phyloP scores from a whole-genome alignment of 2,329 filamentous ascomycete species.

The Colletotrichum kahawae region DNA sequence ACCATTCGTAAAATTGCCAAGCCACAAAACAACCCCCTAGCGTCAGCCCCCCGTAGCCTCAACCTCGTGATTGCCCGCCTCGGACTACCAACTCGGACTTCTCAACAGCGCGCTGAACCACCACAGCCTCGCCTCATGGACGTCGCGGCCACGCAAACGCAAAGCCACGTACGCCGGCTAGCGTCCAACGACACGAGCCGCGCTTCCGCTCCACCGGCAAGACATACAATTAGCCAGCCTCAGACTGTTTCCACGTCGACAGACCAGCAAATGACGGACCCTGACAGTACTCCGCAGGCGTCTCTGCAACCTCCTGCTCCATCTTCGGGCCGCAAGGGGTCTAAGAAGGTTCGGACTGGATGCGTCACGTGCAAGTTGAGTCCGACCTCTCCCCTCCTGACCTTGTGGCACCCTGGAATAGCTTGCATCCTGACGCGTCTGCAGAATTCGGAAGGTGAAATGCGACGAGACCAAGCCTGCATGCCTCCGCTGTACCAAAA shows the following conservation, averaged over 20 bases:
- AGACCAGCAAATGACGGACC: background rate
- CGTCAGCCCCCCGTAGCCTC: background rate
- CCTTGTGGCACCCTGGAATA: background rate
- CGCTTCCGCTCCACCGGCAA: background rate
- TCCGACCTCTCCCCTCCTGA: slow-evolving; percentile 19
- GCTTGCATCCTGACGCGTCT: background rate
- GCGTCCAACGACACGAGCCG: background rate
- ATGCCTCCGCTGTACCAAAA: slow-evolving; percentile 58
- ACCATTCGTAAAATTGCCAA: background rate
- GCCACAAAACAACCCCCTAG: background rate
- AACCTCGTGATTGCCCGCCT: slow-evolving; percentile 6
- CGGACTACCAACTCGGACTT: slow-evolving; percentile 10
- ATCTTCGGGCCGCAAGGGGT: slow-evolving; percentile 41
- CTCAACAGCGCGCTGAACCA: background rate
- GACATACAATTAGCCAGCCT: background rate
- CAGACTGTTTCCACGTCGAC: background rate
- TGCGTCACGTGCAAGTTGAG: slow-evolving; percentile 62
- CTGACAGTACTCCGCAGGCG: background rate
- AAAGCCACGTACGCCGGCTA: background rate
- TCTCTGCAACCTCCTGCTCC: background rate
- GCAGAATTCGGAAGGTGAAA: slow-evolving; percentile 59
- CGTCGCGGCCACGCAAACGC: background rate
- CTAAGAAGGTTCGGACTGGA: slow-evolving; percentile 52
- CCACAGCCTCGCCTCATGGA: background rate
- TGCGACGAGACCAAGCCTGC: slow-evolving; percentile 60